phyloP scores from a whole-genome alignment of 768 basidiomycete species.

The Lentinula raphanica region DNA sequence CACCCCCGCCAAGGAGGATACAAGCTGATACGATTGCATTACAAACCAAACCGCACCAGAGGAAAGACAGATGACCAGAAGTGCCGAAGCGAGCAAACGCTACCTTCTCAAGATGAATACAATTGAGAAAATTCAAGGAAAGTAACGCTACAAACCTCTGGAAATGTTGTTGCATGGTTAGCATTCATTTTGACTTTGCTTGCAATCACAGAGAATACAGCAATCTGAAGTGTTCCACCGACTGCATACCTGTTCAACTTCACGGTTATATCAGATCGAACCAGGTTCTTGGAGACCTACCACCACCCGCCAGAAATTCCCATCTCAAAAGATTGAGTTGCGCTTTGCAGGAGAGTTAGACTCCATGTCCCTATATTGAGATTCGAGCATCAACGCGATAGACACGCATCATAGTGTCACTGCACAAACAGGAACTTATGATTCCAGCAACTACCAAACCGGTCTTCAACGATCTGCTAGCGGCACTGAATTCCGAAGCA shows the following conservation, averaged over 20 bases:
- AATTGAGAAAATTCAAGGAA: too few species aligned
- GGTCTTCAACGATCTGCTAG: conserved; percentile 20
- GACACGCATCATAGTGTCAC: conserved; percentile 7
- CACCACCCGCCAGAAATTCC: conserved; percentile 19
- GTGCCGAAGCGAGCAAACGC: conserved; percentile 19
- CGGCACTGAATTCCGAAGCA: conserved; percentile 15
- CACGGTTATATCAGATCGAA: background rate
- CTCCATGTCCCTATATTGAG: conserved; percentile 16
- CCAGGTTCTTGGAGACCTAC: conserved; percentile 29
- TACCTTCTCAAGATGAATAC: too few species aligned
- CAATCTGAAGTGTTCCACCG: conserved; percentile 24
- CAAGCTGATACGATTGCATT: conserved; percentile 14
- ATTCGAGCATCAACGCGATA: background rate
- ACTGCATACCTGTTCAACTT: conserved; percentile 11
- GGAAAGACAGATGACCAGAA: conserved; percentile 18
- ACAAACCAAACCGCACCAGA: conserved; percentile 22
- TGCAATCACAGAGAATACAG: conserved; percentile 25
- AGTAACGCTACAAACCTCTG: conserved; percentile 22
- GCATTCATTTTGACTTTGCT: conserved; percentile 29
- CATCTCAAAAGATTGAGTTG: conserved; percentile 16
- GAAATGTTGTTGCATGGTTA: conserved; percentile 26
- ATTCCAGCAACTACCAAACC: conserved; percentile 20
- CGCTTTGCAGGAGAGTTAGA: conserved; percentile 16
- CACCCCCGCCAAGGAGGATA: conserved; percentile 17
- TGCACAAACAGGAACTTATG: conserved; percentile 7